Evolutionary conservation across 208 protist genomes (phyloP).

Genomic region (Histomonas meleagridis): DNA sequence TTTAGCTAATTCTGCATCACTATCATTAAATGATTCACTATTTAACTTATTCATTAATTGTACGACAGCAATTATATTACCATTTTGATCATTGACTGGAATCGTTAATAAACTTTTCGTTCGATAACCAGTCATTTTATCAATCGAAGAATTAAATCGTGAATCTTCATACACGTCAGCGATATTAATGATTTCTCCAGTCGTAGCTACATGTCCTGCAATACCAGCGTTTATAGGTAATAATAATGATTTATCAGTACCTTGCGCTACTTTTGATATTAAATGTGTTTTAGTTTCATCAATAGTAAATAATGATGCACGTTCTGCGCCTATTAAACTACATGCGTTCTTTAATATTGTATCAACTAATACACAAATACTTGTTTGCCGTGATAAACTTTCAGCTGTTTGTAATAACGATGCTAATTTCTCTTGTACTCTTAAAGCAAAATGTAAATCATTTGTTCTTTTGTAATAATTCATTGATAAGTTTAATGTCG

Average conservation of each 20-base stretch:
- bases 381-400: slow-evolving; percentile 37
- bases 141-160: slow-evolving; percentile 7
- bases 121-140: slow-evolving; percentile 37
- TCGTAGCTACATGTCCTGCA: slow-evolving; percentile 14
- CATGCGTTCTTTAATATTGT: slow-evolving; percentile 34
- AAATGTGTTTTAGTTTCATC: slow-evolving; percentile 35
- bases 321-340: slow-evolving; percentile 39
- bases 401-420: slow-evolving; percentile 35
- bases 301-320: slow-evolving; percentile 41
- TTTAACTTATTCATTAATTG: slow-evolving; percentile 14
- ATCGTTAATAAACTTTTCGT: background rate
- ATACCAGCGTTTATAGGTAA: background rate
- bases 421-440: background rate
- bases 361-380: slow-evolving; percentile 31
- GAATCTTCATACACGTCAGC: slow-evolving; percentile 10
- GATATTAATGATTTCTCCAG: slow-evolving; percentile 33
- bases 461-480: background rate
- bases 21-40: background rate
- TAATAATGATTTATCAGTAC: background rate
- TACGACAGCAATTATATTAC: background rate
- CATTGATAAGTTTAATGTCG: background rate
- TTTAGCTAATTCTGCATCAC: background rate
- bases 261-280: slow-evolving; percentile 28
- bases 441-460: background rate
- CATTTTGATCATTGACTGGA: background rate